Conservation (phyloP, 805 yeast species). For the Saccharomycopsis lassenensis region DNA sequence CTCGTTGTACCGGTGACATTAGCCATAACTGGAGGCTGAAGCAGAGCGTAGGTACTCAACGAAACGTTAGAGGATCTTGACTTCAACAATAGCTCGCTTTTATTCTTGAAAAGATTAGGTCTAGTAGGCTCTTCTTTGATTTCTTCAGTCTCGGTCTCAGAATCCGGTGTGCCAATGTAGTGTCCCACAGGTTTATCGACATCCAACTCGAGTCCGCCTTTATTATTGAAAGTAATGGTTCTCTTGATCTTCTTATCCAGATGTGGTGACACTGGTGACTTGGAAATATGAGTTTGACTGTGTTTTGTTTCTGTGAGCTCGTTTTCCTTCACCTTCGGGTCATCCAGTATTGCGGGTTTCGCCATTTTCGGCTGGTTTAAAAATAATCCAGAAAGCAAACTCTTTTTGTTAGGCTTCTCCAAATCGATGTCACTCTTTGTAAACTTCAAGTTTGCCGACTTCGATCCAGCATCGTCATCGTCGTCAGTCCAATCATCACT, state of each 20-base stretch:
- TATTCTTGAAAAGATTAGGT: slow-evolving; percentile 1
- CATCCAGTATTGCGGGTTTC: no score
- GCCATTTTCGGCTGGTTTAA: slow-evolving; percentile 11
- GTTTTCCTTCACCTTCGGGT: no score
- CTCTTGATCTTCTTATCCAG: no score
- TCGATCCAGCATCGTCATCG: slow-evolving; percentile 11
- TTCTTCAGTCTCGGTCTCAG: no score
- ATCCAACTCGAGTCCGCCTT: no score
- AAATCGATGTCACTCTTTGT: neutral
- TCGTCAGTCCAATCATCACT: slow-evolving; percentile 17
- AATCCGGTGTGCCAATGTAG: no score
- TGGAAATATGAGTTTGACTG: neutral
- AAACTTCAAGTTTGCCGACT: slow-evolving; percentile 1
- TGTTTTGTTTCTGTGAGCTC: no score
- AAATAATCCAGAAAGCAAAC: slow-evolving; percentile 15
- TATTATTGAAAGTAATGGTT: no score
- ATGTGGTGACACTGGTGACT: neutral
- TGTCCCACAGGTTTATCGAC: neutral
- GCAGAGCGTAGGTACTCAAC: slow-evolving; percentile 4
- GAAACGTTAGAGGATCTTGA: slow-evolving; percentile 7
- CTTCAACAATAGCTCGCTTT: slow-evolving; percentile 5
- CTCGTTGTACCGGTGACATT: slow-evolving; percentile 5
- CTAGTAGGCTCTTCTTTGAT: neutral
- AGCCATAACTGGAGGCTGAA: slow-evolving; percentile 4
- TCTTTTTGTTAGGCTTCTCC: slow-evolving; percentile 6